These are phyloP conservation scores for Aspergillus steynii DNA, from an alignment of 495 filamentous ascomycete species.

Conservation along the genomic window DNA sequence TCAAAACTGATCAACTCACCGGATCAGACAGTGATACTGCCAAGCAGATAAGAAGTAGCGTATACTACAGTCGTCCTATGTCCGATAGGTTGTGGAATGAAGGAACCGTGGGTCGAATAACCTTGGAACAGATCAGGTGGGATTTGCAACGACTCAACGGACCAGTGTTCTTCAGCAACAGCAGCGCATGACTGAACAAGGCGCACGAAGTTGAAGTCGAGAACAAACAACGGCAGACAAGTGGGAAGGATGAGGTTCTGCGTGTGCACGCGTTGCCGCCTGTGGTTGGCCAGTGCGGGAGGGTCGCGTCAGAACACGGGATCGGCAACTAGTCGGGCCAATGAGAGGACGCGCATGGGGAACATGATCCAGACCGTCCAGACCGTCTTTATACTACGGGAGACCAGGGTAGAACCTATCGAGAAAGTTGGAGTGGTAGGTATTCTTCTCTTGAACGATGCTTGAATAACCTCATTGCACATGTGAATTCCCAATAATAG, in stretches of 20 bases:
- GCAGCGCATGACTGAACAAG: not conserved
- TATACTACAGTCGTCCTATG: not conserved
- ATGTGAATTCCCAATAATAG: too few species aligned
- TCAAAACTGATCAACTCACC: not conserved
- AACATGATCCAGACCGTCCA: not conserved
- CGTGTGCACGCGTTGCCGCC: conserved; percentile 6
- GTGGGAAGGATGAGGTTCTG: conserved; percentile 7
- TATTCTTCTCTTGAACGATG: too few species aligned
- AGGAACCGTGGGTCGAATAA: not conserved
- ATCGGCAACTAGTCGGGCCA: not conserved
- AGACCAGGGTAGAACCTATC: too few species aligned
- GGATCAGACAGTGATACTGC: not conserved
- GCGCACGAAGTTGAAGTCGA: not conserved
- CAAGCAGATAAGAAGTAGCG: not conserved
- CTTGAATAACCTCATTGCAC: too few species aligned
- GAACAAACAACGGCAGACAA: conserved; percentile 5
- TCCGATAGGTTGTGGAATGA: not conserved
- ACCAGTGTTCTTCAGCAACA: not conserved
- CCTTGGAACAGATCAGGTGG: not conserved
- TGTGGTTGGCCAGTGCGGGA: conserved; percentile 7
- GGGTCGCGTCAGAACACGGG: not conserved
- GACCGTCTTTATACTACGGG: too few species aligned
- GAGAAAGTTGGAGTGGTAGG: too few species aligned
- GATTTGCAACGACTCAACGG: conserved; percentile 2
- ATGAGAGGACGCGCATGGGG: not conserved